A percentile compares a stretch with the other conserved stretches of the same genome.
Conservation (phyloP, 2,329 filamentous ascomycete species). For the Aureobasidium sp. region DNA sequence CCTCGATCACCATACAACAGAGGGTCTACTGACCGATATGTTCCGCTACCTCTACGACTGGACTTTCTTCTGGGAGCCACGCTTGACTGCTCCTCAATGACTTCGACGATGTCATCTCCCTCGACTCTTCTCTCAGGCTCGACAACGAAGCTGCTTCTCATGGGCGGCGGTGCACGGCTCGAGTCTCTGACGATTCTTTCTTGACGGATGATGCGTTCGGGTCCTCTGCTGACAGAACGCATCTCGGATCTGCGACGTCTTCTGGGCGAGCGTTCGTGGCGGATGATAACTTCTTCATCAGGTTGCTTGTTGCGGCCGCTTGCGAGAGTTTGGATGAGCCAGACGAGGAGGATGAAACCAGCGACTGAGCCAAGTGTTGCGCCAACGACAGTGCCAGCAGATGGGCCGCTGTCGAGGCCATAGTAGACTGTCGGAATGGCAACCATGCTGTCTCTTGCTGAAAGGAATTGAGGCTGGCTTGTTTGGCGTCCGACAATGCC, state of each 20-base stretch:
- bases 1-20: conserved; percentile 32
- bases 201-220: conserved; percentile 29
- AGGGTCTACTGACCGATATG: conserved; percentile 45
- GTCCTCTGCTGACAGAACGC: conserved; percentile 24
- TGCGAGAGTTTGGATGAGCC: conserved; percentile 41
- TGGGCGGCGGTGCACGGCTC: conserved; percentile 15
- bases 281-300: conserved; percentile 28
- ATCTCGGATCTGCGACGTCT: conserved; percentile 29
- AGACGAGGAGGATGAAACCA: conserved; percentile 47
- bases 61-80: conserved; percentile 32
- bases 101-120: conserved; percentile 50
- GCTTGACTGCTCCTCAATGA: conserved; percentile 49
- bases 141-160: conserved; percentile 32
- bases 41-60: conserved; percentile 33
- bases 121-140: conserved; percentile 40
- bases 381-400: conserved; percentile 52
- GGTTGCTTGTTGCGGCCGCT: conserved; percentile 22
- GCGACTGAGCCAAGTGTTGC: conserved; percentile 51
- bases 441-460: conserved; percentile 23
- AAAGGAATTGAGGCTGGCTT: conserved; percentile 1
- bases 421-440: conserved; percentile 58
- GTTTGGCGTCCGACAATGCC: conserved; percentile 7
- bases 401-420: conserved; percentile 44
- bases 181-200: conserved; percentile 29
- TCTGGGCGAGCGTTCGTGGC: conserved; percentile 21